Evolutionary conservation across 306 rosid genomes (phyloP), one percentile per base, ranked within the genome.

Genomic region (Echinosophora koreensis): DNA sequence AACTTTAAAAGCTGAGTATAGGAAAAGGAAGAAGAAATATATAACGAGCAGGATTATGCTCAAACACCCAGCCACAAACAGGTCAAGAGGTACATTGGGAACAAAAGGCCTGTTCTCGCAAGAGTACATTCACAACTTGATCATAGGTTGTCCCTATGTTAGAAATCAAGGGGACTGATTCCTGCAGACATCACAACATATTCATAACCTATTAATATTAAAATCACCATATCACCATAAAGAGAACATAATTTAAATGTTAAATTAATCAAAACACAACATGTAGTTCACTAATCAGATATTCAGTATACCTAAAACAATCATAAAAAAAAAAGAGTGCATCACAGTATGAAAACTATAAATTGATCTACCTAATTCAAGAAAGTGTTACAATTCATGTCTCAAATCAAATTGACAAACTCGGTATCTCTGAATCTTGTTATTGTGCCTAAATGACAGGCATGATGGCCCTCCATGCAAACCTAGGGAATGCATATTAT

Each of bases 121-220:
- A 71, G 65, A 71, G 22, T 22, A 22, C 78, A 68, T 81, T 66
- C 80, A 77, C 75, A 73, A 69, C 69, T 59, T 80, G 80, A 77
- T 80, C 66, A 65, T 59, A 27, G 78, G 65, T 52, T 47, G 46
- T 61, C 86, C 84, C 65, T 58, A 15, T 37, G 47, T 8, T 59
- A 58, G 72, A 85, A 63, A 69, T 71, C 83, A 78, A 27, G 87
- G 88, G 65, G 84, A 82, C 28, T 72, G 85, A 80, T 74, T 89
- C 91, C 94, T 89, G 97, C 88, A 82, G 28, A 61, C 56, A 79
- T 50, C 70, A 60, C 32, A 41, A 81, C 12, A 75, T 52, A 71
- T 67, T 49, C 59, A 44, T 28, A 67, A 56, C 30, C 47, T 16
- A 71, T 77, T 65, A 58, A 56, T 16, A 71, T 77, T 65, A 58